phyloP scores from a whole-genome alignment of 345 rosid genomes.

The Citrus sinensis region DNA sequence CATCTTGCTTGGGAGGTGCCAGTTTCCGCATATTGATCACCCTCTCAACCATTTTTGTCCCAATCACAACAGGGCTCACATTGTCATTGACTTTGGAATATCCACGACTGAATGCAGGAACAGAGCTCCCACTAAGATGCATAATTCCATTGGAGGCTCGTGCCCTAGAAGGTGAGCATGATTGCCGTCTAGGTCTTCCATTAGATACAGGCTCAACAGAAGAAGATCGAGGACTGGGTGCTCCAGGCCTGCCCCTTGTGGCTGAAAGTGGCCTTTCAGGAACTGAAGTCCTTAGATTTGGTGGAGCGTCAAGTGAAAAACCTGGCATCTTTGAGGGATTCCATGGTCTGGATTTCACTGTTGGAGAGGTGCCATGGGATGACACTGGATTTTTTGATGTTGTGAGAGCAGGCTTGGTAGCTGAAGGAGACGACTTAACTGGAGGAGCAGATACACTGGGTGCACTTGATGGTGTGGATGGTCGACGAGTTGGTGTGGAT shows the following conservation, averaged over 20 bases:
- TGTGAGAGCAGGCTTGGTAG: slow-evolving; percentile 36
- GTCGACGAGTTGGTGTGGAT: slow-evolving; percentile 84
- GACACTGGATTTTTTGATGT: slow-evolving; percentile 47
- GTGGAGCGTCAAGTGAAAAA: slow-evolving; percentile 90
- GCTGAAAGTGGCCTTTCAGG: slow-evolving; percentile 95
- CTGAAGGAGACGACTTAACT: slow-evolving; percentile 42
- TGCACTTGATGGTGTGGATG: slow-evolving; percentile 55
- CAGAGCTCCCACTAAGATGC: slow-evolving; percentile 84
- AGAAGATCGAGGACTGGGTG: slow-evolving; percentile 80
- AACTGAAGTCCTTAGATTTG: slow-evolving; percentile 84
- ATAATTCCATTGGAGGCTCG: slow-evolving; percentile 53
- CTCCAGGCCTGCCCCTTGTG: slow-evolving; percentile 93
- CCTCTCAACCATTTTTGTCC: slow-evolving; percentile 95
- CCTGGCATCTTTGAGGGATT: slow-evolving; percentile 99
- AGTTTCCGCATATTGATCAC: slow-evolving; percentile 91
- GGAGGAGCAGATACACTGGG: slow-evolving; percentile 49
- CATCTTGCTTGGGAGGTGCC: slow-evolving; percentile 79
- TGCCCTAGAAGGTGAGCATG: slow-evolving; percentile 97
- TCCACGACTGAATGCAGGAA: slow-evolving; percentile 74
- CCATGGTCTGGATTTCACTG: slow-evolving; percentile 84
- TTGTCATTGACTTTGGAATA: slow-evolving; percentile 65
- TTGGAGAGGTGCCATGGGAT: slow-evolving; percentile 79
- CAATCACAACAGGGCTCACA: slow-evolving; percentile 81
- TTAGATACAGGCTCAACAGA: slow-evolving; percentile 71
- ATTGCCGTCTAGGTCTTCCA: slow-evolving; percentile 79